phyloP scores from a whole-genome alignment of 2,329 filamentous ascomycete species.

The Microcyclosporella mali region DNA sequence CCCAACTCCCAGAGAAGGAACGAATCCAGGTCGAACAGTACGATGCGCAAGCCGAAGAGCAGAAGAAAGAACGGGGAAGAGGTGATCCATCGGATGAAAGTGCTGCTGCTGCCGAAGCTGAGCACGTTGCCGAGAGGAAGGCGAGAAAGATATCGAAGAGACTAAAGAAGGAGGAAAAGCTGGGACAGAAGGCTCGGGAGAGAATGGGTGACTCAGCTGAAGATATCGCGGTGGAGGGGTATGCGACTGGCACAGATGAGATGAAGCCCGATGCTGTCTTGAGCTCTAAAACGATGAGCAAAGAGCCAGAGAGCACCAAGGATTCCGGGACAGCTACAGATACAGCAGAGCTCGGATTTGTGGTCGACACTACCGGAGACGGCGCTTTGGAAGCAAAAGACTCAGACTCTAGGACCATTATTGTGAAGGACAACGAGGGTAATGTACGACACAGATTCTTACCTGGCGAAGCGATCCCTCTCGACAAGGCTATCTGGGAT shows the following conservation, averaged over 20 bases:
- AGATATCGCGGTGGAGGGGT: neutral
- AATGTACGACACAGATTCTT: constrained; percentile 10
- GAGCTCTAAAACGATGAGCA: constrained; percentile 19
- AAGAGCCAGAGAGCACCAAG: constrained; percentile 8
- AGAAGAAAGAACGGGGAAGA: constrained; percentile 4
- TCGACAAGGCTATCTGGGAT: constrained; percentile 18
- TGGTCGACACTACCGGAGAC: constrained; percentile 17
- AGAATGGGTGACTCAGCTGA: neutral
- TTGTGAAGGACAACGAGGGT: constrained; percentile 13
- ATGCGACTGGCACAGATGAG: constrained; percentile 1
- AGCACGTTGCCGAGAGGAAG: constrained; percentile 13
- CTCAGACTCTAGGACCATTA: neutral
- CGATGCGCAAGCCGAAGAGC: neutral
- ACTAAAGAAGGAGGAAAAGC: constrained; percentile 1
- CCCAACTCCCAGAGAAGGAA: constrained; percentile 10
- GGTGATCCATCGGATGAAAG: constrained; percentile 4
- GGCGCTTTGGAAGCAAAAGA: neutral
- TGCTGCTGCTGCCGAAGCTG: constrained; percentile 10
- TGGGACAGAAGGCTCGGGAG: constrained; percentile 3
- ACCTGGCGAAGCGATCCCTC: constrained; percentile 9
- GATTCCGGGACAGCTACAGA: neutral
- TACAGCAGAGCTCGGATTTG: constrained; percentile 3
- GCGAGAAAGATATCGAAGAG: neutral
- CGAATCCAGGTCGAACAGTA: constrained; percentile 5
- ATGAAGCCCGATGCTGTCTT: constrained; percentile 31